Conservation (phyloP, 2,329 filamentous ascomycete genomes). For the Botrytis fabae region DNA sequence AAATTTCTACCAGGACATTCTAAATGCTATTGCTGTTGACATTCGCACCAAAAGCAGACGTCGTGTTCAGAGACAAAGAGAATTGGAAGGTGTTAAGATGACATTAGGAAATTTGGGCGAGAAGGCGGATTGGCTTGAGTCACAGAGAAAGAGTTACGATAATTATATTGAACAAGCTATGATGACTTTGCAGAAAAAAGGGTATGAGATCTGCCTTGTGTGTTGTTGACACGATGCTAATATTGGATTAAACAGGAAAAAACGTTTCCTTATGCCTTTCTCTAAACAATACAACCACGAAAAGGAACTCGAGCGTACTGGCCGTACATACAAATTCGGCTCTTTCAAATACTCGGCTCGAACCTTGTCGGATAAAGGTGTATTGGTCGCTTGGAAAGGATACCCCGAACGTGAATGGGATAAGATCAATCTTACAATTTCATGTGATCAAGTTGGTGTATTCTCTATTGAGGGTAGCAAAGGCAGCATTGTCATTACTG, state of each 20-base stretch:
- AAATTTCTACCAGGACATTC: slow-evolving; percentile 95
- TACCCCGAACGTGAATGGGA: slow-evolving; percentile 83
- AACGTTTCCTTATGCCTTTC: slow-evolving; percentile 91
- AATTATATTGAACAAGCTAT: slow-evolving; percentile 99
- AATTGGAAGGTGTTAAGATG: slow-evolving; percentile 79
- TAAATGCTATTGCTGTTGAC: slow-evolving; percentile 94
- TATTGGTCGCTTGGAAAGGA: slow-evolving; percentile 87
- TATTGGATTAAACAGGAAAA: slow-evolving; percentile 60
- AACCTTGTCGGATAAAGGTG: slow-evolving; percentile 86
- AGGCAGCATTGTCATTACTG: slow-evolving; percentile 93
- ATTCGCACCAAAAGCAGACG: slow-evolving; percentile 96
- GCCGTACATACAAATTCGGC: slow-evolving; percentile 94
- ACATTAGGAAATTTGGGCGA: slow-evolving; percentile 76
- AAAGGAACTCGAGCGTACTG: slow-evolving; percentile 87
- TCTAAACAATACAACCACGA: slow-evolving; percentile 99
- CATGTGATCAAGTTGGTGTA: slow-evolving; percentile 88
- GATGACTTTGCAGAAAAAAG: slow-evolving; percentile 95
- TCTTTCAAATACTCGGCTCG: slow-evolving; percentile 96
- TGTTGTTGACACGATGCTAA: slow-evolving; percentile 25
- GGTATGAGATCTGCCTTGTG: slow-evolving; percentile 49
- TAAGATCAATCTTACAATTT: slow-evolving; percentile 90
- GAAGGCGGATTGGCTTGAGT: slow-evolving; percentile 89
- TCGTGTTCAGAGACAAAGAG: slow-evolving; percentile 85
- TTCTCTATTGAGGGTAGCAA: slow-evolving; percentile 90
- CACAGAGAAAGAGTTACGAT: slow-evolving; percentile 95